phyloP scores from a whole-genome alignment of 805 yeast species.

The Nakazawaea sp. region DNA sequence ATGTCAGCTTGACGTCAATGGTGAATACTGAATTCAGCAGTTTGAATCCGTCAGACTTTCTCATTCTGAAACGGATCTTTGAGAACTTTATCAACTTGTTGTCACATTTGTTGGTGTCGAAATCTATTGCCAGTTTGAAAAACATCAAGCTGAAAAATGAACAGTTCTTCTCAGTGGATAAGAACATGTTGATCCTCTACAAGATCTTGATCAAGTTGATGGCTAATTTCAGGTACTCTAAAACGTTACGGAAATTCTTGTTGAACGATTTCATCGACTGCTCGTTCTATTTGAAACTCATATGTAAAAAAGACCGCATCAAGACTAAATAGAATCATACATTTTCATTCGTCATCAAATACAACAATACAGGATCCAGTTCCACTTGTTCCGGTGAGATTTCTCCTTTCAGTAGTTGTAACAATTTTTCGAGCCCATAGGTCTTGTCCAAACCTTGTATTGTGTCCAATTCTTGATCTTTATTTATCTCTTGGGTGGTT shows the following conservation, averaged over 20 bases:
- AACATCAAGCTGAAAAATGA: slow-evolving; percentile 37
- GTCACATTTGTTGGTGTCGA: slow-evolving; percentile 17
- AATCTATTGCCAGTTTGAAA: slow-evolving; percentile 31
- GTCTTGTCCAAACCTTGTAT: not conserved
- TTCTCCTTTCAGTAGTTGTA: not conserved
- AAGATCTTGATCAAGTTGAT: slow-evolving; percentile 40
- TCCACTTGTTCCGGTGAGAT: not conserved
- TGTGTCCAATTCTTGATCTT: slow-evolving; percentile 1
- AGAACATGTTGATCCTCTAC: slow-evolving; percentile 39
- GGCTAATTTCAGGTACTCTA: slow-evolving; percentile 55
- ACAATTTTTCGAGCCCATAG: not conserved
- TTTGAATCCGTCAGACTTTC: slow-evolving; percentile 8
- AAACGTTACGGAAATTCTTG: slow-evolving; percentile 50
- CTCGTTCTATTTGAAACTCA: slow-evolving; percentile 41
- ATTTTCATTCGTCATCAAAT: not conserved
- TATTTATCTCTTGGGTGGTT: not conserved
- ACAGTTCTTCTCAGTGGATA: slow-evolving; percentile 7
- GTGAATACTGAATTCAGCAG: slow-evolving; percentile 5
- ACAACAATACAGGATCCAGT: slow-evolving; percentile 2
- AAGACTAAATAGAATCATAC: slow-evolving; percentile 9
- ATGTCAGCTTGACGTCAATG: not conserved
- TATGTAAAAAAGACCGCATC: slow-evolving; percentile 39
- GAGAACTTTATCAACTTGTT: slow-evolving; percentile 21
- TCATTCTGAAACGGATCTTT: slow-evolving; percentile 19
- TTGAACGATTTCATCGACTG: slow-evolving; percentile 59